phyloP scores from a whole-genome alignment of 495 filamentous ascomycete genomes.

The Rostrohypoxylon terebratum region DNA sequence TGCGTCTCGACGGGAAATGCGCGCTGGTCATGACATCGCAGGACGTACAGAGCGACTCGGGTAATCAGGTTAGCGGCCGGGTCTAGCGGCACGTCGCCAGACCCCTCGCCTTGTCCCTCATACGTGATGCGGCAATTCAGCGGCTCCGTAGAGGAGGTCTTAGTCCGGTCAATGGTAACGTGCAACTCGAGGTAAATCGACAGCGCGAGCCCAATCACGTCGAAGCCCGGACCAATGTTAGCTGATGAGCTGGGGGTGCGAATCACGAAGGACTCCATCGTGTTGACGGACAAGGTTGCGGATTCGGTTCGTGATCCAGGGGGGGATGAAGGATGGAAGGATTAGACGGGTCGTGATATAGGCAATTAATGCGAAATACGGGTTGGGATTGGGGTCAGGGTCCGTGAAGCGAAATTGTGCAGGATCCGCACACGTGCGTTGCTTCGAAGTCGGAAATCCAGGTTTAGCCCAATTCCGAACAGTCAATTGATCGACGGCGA shows the following conservation, averaged over 20 bases:
- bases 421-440: slow-evolving; percentile 5
- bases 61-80: slow-evolving; percentile 91
- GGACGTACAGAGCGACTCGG: slow-evolving; percentile 88
- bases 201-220: slow-evolving; percentile 94
- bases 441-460: neutral
- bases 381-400: neutral
- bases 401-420: neutral
- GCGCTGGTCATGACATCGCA: slow-evolving; percentile 87
- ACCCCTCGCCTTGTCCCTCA: slow-evolving; percentile 80
- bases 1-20: slow-evolving; percentile 86
- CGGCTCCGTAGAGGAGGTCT: slow-evolving; percentile 64
- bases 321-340: neutral
- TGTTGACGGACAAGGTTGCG: neutral
- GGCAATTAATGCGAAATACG: neutral
- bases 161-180: slow-evolving; percentile 72
- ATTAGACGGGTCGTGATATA: neutral
- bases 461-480: neutral
- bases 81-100: slow-evolving; percentile 77
- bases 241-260: slow-evolving; percentile 88
- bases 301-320: neutral
- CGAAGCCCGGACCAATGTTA: slow-evolving; percentile 96
- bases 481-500: neutral
- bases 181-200: slow-evolving; percentile 89
- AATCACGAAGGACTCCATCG: slow-evolving; percentile 66
- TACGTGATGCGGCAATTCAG: slow-evolving; percentile 92